Evolutionary conservation across 192 early-diverging fungal genomes (phyloP), one percentile per base, ranked within the genome.

Genomic region (Rhizophlyctis rosea): DNA sequence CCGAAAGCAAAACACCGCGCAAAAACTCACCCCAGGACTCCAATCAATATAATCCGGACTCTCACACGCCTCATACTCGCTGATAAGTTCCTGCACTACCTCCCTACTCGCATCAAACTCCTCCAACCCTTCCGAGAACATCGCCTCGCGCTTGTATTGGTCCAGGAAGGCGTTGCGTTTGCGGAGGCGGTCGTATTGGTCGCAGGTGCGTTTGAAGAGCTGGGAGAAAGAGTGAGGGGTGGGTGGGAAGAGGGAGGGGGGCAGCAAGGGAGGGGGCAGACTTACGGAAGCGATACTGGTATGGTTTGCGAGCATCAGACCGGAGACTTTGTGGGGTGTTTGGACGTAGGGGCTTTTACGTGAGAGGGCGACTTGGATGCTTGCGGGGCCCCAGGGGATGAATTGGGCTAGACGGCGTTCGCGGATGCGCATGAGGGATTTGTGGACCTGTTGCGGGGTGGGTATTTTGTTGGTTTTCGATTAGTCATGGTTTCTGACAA

Each of bases 341-440:
- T 88, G 90, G 9, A 92, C 80, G 72, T 98, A 99, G 4, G 95
- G 97, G 34, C 90, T 92, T 68, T 94, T 94, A 44, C 87, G 86
- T 2, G 94, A 94, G 50, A 99, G 67, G 9, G 97, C 95, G 0
- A 99, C 97, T 70, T 99, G 97, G 65, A 99, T 98, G 70, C 90
- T 93, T 14, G 97, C 94, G 3, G 97, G 97, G 9, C 97, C 97
- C 97, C 97, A 99, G 25, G 97, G 97, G 59, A 99, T 98, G 69
- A 99, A 99, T 66, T 92, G 90, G 13, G 93, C 95, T 49, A 99
- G 71, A 23, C 91, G 79, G 29, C 94, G 85, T 69, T 99, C 96
- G 31, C 96, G 83, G 61, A 99, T 95, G 4, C 96, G 84, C 68
- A 98, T 74, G 56, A 99, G 76, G 35, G 93, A 95, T 76, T 99